These are phyloP conservation scores for Myxozyma monticola DNA, from an alignment of 805 yeast species.

Conservation along the genomic window DNA sequence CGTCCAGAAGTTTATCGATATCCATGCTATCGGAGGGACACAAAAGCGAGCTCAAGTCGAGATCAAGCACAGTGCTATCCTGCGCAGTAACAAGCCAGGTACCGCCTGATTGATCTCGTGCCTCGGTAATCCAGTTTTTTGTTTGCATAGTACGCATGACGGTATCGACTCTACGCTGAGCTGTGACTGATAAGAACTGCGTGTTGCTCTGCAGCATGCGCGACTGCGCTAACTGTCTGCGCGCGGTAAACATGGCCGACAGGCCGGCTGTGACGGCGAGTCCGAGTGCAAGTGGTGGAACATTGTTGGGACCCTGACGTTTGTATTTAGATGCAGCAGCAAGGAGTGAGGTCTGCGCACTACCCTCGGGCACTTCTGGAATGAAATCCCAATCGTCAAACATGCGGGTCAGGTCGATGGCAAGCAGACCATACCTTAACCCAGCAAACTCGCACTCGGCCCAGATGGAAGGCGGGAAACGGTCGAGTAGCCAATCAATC, in stretches of 20 bases:
- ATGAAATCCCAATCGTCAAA: constrained; percentile 14
- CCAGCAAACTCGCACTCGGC: constrained; percentile 18
- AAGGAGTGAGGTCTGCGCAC: background rate
- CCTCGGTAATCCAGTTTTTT: too few species aligned
- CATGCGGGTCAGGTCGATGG: constrained; percentile 6
- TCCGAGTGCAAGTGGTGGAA: constrained; percentile 1
- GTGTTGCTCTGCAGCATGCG: too few species aligned
- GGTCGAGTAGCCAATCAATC: constrained; percentile 8
- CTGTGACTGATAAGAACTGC: too few species aligned
- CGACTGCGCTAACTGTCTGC: too few species aligned
- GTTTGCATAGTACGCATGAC: too few species aligned
- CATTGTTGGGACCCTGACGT: background rate
- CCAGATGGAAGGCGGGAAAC: constrained; percentile 18
- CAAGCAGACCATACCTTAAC: constrained; percentile 13
- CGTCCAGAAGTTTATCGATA: too few species aligned
- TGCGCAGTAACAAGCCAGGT: too few species aligned
- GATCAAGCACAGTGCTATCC: too few species aligned
- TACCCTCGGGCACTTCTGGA: background rate
- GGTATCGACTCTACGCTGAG: too few species aligned
- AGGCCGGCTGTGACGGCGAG: background rate
- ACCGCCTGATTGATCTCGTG: too few species aligned
- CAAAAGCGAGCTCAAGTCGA: too few species aligned
- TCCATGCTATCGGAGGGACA: too few species aligned
- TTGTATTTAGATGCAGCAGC: background rate
- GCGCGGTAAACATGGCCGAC: background rate